Conservation (phyloP, 2,329 filamentous ascomycete species). For the Alternaria sp. region DNA sequence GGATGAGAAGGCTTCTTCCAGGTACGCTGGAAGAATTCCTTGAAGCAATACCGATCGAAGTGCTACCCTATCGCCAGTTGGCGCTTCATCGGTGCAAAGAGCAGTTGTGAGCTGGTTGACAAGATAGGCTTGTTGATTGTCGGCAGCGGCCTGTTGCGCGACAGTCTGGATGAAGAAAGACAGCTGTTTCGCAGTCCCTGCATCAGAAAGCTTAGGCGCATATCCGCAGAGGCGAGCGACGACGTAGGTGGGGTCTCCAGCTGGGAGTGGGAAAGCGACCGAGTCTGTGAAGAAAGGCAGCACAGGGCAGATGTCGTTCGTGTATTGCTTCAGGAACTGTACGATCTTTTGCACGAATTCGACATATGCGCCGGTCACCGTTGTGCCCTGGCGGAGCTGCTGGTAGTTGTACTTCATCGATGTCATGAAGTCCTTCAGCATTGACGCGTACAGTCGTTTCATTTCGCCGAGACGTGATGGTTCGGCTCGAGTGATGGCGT, state of each 20-base stretch:
- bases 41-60: slow-evolving; percentile 60
- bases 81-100: slow-evolving; percentile 55
- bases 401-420: slow-evolving; percentile 67
- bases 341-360: slow-evolving; percentile 67
- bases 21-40: slow-evolving; percentile 63
- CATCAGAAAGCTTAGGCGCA: slow-evolving; percentile 58
- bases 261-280: slow-evolving; percentile 64
- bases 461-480: slow-evolving; percentile 41
- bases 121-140: slow-evolving; percentile 64
- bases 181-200: slow-evolving; percentile 60
- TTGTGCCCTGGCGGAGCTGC: slow-evolving; percentile 52
- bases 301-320: slow-evolving; percentile 62
- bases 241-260: slow-evolving; percentile 66
- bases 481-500: slow-evolving; percentile 40
- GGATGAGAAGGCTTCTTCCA: slow-evolving; percentile 56
- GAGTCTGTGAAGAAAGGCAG: slow-evolving; percentile 67
- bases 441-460: slow-evolving; percentile 56
- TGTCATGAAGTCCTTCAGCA: slow-evolving; percentile 64
- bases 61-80: slow-evolving; percentile 49
- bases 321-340: slow-evolving; percentile 66
- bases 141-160: slow-evolving; percentile 63
- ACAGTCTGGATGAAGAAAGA: slow-evolving; percentile 66
- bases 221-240: slow-evolving; percentile 67
- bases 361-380: slow-evolving; percentile 62
- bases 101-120: slow-evolving; percentile 60